Evolutionary conservation across 108 stramenopile genomes (phyloP).

Genomic region (Cyclotella sp.): DNA sequence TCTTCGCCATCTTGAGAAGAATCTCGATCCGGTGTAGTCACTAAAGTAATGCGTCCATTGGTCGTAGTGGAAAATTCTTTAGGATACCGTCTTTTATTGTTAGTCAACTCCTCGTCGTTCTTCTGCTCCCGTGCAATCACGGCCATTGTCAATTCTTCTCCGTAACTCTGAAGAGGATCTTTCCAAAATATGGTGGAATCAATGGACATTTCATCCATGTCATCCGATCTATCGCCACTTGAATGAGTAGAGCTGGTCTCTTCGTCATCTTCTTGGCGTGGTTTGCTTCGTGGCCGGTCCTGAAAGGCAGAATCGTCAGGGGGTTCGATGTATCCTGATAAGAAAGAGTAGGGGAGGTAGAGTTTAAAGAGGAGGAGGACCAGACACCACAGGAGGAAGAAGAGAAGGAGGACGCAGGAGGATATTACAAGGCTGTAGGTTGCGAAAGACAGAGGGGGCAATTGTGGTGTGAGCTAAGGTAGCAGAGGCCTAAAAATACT

Average conservation of each 20-base stretch:
- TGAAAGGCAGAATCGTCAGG: conserved; percentile 15
- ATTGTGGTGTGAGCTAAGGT: not conserved
- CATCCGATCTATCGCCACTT: not conserved
- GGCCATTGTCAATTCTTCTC: conserved; percentile 44
- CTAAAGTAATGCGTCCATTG: conserved; percentile 34
- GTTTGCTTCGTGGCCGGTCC: not conserved
- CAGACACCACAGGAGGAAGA: conserved; percentile 34
- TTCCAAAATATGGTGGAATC: conserved; percentile 28
- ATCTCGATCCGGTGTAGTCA: conserved; percentile 19
- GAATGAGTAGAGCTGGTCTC: conserved; percentile 32
- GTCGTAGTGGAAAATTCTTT: conserved; percentile 28
- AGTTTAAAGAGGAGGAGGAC: conserved; percentile 21
- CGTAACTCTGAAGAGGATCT: conserved; percentile 11
- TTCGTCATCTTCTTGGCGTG: conserved; percentile 16
- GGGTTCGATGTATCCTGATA: conserved; percentile 31
- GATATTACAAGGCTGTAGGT: conserved; percentile 40
- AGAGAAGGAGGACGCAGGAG: conserved; percentile 33
- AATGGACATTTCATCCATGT: conserved; percentile 17
- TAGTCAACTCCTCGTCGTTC: conserved; percentile 1
- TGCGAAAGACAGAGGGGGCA: not conserved
- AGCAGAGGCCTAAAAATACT: not conserved
- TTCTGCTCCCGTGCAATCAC: conserved; percentile 39
- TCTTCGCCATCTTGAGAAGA: conserved; percentile 1
- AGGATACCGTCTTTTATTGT: conserved; percentile 6
- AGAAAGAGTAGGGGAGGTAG: conserved; percentile 13